These are phyloP conservation scores for Monascus purpureus DNA, from an alignment of 495 filamentous ascomycete genomes.

Conservation along the genomic window DNA sequence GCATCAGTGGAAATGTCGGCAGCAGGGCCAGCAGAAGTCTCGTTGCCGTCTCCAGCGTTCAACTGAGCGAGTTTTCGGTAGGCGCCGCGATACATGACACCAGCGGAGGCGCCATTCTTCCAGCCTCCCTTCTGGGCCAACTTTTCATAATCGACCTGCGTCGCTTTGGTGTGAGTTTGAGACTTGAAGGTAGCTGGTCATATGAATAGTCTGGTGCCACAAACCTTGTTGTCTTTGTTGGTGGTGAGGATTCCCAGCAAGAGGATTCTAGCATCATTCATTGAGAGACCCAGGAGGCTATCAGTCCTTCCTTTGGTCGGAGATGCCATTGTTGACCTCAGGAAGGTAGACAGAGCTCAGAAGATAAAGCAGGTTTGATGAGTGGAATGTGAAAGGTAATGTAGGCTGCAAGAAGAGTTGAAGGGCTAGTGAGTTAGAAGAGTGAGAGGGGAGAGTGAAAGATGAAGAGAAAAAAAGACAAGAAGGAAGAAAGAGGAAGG, in stretches of 20 bases:
- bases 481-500: slow-evolving; percentile 2
- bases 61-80: slow-evolving; percentile 12
- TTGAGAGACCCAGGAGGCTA: slow-evolving; percentile 8
- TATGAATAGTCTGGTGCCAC: no score
- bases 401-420: background rate
- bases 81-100: slow-evolving; percentile 10
- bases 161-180: slow-evolving; percentile 1
- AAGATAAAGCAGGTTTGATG: background rate
- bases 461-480: slow-evolving; percentile 1
- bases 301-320: slow-evolving; percentile 7
- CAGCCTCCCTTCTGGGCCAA: slow-evolving; percentile 18
- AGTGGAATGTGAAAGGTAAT: background rate
- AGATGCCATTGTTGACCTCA: slow-evolving; percentile 5
- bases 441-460: background rate
- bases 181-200: no score
- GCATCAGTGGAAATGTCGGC: background rate
- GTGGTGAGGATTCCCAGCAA: slow-evolving; percentile 10
- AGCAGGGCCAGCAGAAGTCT: background rate
- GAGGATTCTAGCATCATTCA: slow-evolving; percentile 9
- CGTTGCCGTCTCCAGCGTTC: background rate
- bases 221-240: slow-evolving; percentile 10
- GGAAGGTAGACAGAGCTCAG: background rate
- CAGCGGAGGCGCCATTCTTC: slow-evolving; percentile 20
- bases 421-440: background rate
- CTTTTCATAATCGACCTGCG: slow-evolving; percentile 26